These are phyloP conservation scores for Dianthus caryophyllus DNA, from an alignment of 148 eudicot species.

Conservation along the genomic window DNA sequence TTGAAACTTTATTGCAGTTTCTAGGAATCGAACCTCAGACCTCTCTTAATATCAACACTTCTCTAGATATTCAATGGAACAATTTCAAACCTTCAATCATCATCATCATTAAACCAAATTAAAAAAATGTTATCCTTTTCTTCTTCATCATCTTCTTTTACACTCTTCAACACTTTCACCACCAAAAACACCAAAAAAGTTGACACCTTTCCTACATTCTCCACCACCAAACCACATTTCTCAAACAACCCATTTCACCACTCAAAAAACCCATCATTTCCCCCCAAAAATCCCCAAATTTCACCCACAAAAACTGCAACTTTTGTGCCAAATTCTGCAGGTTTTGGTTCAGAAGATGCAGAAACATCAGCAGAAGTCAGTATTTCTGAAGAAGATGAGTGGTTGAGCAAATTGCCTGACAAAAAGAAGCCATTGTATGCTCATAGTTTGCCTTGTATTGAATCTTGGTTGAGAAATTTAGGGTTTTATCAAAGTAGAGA, in stretches of 20 bases:
- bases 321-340: slow-evolving; percentile 31
- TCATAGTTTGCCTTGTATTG: slow-evolving; percentile 81
- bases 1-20: too few species aligned
- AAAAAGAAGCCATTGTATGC: slow-evolving; percentile 81
- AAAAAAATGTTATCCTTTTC: slow-evolving; percentile 37
- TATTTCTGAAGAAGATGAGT: slow-evolving; percentile 42
- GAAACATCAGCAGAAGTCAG: slow-evolving; percentile 21
- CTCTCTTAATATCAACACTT: too few species aligned
- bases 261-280: slow-evolving; percentile 13
- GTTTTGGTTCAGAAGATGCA: slow-evolving; percentile 26
- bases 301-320: not conserved
- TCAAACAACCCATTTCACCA: slow-evolving; percentile 12
- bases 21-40: too few species aligned
- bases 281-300: slow-evolving; percentile 14
- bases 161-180: slow-evolving; percentile 20
- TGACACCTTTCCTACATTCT: slow-evolving; percentile 16
- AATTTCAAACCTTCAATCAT: not conserved
- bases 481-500: slow-evolving; percentile 73
- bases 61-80: too few species aligned
- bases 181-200: slow-evolving; percentile 11
- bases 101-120: not conserved
- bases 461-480: slow-evolving; percentile 65
- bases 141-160: slow-evolving; percentile 4
- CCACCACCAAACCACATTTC: not conserved
- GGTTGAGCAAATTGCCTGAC: slow-evolving; percentile 70